Percentiles rank a stretch among this genome's conserved stretches.
Conservation (phyloP, 1,284 basidiomycete genomes). For the Puccinia brachypodii region DNA sequence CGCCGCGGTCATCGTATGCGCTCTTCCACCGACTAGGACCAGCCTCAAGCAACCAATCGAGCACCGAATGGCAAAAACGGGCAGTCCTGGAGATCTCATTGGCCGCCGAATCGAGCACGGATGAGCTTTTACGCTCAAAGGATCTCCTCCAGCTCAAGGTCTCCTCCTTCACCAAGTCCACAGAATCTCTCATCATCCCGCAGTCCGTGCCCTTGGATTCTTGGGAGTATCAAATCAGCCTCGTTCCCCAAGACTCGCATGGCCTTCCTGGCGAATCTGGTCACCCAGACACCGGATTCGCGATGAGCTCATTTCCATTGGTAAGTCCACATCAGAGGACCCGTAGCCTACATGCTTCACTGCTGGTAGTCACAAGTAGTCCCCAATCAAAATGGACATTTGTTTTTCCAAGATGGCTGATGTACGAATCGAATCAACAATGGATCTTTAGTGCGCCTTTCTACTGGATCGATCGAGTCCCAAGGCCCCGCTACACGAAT, state of each 20-base stretch:
- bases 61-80: neutral
- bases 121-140: neutral
- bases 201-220: neutral
- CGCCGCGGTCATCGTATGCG: conserved; percentile 12
- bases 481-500: neutral
- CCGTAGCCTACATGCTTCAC: too few species aligned
- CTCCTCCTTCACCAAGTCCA: neutral
- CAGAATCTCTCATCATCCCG: neutral
- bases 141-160: neutral
- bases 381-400: neutral
- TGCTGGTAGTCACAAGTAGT: too few species aligned
- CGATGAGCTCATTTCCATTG: neutral
- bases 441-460: conserved; percentile 21
- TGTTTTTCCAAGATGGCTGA: neutral
- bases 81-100: neutral
- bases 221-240: neutral
- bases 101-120: neutral
- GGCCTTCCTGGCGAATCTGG: neutral
- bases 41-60: neutral
- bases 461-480: neutral
- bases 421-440: neutral
- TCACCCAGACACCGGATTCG: conserved; percentile 19
- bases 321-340: too few species aligned
- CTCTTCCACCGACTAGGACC: conserved; percentile 11
- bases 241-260: neutral